Base-by-base conservation (phyloP, 768 basidiomycete species). In the Rhodosporidiobolus sp. region DNA sequence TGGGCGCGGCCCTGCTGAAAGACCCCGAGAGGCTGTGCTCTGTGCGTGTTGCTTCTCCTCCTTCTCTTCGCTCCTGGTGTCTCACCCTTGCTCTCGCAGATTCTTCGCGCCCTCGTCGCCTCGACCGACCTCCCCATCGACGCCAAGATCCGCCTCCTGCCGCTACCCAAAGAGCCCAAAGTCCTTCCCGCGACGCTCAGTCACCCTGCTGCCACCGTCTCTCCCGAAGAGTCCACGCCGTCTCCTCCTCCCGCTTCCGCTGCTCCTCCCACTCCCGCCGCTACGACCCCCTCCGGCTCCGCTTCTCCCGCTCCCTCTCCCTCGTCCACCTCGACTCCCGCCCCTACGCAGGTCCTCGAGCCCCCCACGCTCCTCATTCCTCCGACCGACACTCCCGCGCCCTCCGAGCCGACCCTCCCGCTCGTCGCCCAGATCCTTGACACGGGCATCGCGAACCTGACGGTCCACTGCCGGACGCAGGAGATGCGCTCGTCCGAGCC, bases 1-100 rank as follows among this genome's bases (percentile, higher is more conserved):
- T 98, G 94, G 96, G 96, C 16, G 95, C 96, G 1, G 95, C 94
- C 5, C 84, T 99, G 22, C 87, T 99, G 62, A 88, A 90, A 7
- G 95, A 90, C 48, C 94, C 96, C 0, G 93, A 97, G 78, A 83
- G 93, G 45, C 85, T 99, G 16, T 94, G 93, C 79, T 63, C 65
- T 4, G 78, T 78, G 46, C 8, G 76, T 71, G n/a, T n/a, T n/a
- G n/a, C 26, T 17, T 2, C 17, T 45, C 14, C 12, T 38, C 17
- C 22, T 17, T 50, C 20, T 22, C 34, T 9, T 16, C 35, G 26
- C 61, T 43, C 53, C 28, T 38, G 11, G 5, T 19, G 14, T 26
- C 24, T 34, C 24, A 48, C 43, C 20, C 5, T 46, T n/a, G 10
- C 16, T 30, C 43, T 4, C 14, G 52, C 63, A 89, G 28, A 97